Evolutionary conservation across 1,284 basidiomycete genomes (phyloP), one percentile per base, ranked within the genome.

Genomic region (Rhizopogon hawkerae): DNA sequence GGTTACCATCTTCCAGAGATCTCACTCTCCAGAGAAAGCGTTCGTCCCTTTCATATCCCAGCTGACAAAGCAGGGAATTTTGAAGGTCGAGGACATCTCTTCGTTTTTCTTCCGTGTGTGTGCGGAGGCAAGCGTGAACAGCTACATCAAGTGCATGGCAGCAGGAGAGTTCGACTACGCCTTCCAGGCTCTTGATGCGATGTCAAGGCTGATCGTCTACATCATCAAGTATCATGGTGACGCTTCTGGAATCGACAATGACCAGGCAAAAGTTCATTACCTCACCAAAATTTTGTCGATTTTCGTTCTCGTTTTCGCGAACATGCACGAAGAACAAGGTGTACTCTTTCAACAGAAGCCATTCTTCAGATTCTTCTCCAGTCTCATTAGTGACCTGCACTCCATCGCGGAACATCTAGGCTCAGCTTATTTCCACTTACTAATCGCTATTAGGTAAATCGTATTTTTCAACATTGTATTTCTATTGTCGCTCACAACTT

Each of bases 201-300:
- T 98, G 74, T 92, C 94, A 41, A 84, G 92, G 58, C 75, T 98
- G 57, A 92, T 98, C 56, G 90, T 94, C 41, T 91, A 97, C 65
- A 96, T 99, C 74, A 94, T 98, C 81, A 98, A 98, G 74, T 98
- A 98, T 66, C 95, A 98, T 58, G 93, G 92, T 21, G 95, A 98
- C 66, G 88, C 87, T 46, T 85, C 77, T 10, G 90, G 88, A 29
- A 77, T 87, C 54, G 89, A 92, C 70, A 90, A 92, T 60, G 89
- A 93, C 60, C 89, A 92, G 59, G 89, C 92, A 16, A 97, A 98
- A 69, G 90, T 94, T 21, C 89, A 96, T 63, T 98, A 98, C 70
- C 76, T 97, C 62, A 94, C 93, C 56, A 98, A 98, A 75, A 96
- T 98, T 53, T 72, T 98, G 50, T 96, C 94, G 7, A 98, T 98